Evolutionary conservation across 148 eudicot species (phyloP).

Genomic region (Drosera capensis): DNA sequence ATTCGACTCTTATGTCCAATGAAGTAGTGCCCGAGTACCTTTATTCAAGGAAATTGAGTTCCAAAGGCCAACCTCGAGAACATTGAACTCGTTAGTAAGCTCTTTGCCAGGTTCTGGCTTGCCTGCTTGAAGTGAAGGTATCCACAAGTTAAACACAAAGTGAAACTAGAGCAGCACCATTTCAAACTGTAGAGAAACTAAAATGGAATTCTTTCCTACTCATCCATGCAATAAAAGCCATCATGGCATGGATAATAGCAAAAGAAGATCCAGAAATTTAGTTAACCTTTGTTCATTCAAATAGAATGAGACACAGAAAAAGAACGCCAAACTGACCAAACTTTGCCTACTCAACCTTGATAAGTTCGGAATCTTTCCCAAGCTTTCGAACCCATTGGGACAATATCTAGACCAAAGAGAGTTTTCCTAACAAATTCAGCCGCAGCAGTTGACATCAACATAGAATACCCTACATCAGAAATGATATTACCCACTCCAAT

Average conservation of each 20-base stretch:
- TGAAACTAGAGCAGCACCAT: neutral
- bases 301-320: too few species aligned
- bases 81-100: slow-evolving; percentile 59
- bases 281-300: too few species aligned
- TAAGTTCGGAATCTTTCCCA: slow-evolving; percentile 50
- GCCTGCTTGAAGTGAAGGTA: slow-evolving; percentile 27
- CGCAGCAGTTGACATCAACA: slow-evolving; percentile 50
- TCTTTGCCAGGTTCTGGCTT: slow-evolving; percentile 63
- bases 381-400: slow-evolving; percentile 49
- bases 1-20: too few species aligned
- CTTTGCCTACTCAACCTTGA: slow-evolving; percentile 21
- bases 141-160: neutral
- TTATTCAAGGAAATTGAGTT: slow-evolving; percentile 45
- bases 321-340: neutral
- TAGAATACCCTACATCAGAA: slow-evolving; percentile 45
- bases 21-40: slow-evolving; percentile 18
- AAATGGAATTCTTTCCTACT: too few species aligned
- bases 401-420: slow-evolving; percentile 27
- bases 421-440: slow-evolving; percentile 40
- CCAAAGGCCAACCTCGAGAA: slow-evolving; percentile 70
- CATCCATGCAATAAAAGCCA: too few species aligned
- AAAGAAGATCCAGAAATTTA: neutral
- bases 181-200: too few species aligned
- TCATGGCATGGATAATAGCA: too few species aligned
- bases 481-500: slow-evolving; percentile 48